Percentiles rank a stretch among this genome's conserved stretches.
phyloP scores from a whole-genome alignment of 2,329 filamentous ascomycete genomes.

The Aureobasidium sp. region DNA sequence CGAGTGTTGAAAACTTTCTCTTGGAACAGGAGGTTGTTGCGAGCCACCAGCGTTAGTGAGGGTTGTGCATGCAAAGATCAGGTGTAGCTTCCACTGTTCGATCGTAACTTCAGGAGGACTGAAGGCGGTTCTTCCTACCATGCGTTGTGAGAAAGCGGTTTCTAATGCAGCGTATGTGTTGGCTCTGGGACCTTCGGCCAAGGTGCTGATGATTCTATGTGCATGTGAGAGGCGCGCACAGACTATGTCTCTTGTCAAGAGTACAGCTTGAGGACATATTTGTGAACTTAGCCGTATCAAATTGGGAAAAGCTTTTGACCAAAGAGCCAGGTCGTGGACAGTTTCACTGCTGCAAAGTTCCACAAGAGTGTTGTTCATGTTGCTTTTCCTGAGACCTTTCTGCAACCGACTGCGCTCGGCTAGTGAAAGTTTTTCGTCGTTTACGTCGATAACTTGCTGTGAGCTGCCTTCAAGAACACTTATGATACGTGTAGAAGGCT shows the following conservation, averaged over 20 bases:
- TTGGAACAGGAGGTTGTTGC: conserved; percentile 44
- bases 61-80: conserved; percentile 95
- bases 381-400: conserved; percentile 77
- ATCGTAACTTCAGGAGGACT: conserved; percentile 69
- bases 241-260: conserved; percentile 82
- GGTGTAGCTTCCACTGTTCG: conserved; percentile 96
- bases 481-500: conserved; percentile 70
- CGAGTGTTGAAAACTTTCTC: conserved; percentile 61
- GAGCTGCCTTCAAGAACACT: conserved; percentile 88
- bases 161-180: conserved; percentile 53
- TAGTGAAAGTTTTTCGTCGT: conserved; percentile 83
- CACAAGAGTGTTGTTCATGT: conserved; percentile 76
- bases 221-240: conserved; percentile 90
- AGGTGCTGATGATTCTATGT: conserved; percentile 72
- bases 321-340: conserved; percentile 87
- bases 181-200: conserved; percentile 60
- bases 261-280: conserved; percentile 84
- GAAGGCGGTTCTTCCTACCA: conserved; percentile 16
- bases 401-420: conserved; percentile 89
- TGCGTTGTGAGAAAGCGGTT: conserved; percentile 38
- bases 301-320: conserved; percentile 98
- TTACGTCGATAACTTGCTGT: conserved; percentile 80
- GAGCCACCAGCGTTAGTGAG: conserved; percentile 65
- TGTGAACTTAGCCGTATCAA: conserved; percentile 86
- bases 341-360: conserved; percentile 94